These are phyloP conservation scores for Ustilago esculenta DNA, from an alignment of 1,284 basidiomycete genomes.

Conservation along the genomic window DNA sequence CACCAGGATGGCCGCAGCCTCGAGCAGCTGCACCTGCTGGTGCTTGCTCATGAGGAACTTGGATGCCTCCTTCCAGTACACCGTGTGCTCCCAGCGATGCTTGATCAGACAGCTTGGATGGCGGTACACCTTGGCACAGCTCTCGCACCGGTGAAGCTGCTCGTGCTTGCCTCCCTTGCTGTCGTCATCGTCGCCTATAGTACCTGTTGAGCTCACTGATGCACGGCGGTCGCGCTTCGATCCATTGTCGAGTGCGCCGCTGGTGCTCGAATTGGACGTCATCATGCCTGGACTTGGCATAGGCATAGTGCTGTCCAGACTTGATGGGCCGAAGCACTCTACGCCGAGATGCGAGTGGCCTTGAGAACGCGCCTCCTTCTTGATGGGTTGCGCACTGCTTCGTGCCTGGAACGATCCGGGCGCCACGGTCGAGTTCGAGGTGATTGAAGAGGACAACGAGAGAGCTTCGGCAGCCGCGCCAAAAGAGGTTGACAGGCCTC, in stretches of 20 bases:
- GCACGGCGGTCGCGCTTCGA: constrained; percentile 65
- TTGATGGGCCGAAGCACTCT: constrained; percentile 57
- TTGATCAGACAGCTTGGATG: constrained; percentile 95
- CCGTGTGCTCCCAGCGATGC: constrained; percentile 96
- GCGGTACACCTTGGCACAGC: constrained; percentile 79
- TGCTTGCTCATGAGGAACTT: constrained; percentile 95
- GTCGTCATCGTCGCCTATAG: constrained; percentile 74
- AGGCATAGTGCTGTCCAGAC: constrained; percentile 48
- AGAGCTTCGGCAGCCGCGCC: constrained; percentile 63
- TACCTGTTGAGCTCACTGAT: constrained; percentile 64
- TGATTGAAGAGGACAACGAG: constrained; percentile 46
- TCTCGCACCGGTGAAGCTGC: constrained; percentile 86
- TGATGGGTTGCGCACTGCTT: constrained; percentile 36
- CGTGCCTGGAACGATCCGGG: constrained; percentile 40
- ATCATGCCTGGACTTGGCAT: constrained; percentile 45
- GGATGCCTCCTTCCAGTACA: constrained; percentile 95
- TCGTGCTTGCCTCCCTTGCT: constrained; percentile 41
- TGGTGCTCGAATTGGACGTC: constrained; percentile 13
- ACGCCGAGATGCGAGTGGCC: constrained; percentile 60
- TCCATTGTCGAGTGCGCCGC: constrained; percentile 13
- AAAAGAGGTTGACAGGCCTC: constrained; percentile 58
- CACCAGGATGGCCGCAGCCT: constrained; percentile 91
- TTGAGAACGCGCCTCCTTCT: constrained; percentile 36
- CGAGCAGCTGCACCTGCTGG: constrained; percentile 95
- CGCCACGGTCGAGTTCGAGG: constrained; percentile 45